Evolutionary conservation across 2,329 filamentous ascomycete species (phyloP).

Genomic region (Sporothrix luriei): DNA sequence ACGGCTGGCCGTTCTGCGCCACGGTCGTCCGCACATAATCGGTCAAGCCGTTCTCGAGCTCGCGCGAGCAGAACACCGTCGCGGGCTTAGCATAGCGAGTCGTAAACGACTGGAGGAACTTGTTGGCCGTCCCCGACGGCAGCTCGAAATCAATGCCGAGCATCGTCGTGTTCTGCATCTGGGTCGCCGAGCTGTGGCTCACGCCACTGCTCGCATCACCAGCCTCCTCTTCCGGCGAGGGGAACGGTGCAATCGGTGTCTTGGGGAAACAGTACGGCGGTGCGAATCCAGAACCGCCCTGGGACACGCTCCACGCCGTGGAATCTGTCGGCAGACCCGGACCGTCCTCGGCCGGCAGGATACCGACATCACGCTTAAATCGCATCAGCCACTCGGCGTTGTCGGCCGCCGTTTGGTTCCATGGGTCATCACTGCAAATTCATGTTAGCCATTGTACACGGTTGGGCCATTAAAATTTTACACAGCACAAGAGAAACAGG

Average conservation of each 20-base stretch:
- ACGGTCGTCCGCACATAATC: constrained; percentile 50
- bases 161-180: constrained; percentile 37
- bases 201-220: constrained; percentile 45
- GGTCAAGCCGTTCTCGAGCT: constrained; percentile 58
- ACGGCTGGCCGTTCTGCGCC: constrained; percentile 44
- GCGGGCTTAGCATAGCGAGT: constrained; percentile 52
- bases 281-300: constrained; percentile 58
- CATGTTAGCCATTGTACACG: background rate
- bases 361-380: constrained; percentile 62
- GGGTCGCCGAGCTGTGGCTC: constrained; percentile 39
- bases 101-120: constrained; percentile 51
- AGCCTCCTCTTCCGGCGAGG: constrained; percentile 39
- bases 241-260: constrained; percentile 44
- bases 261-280: constrained; percentile 58
- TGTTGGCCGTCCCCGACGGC: constrained; percentile 51
- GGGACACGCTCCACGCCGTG: constrained; percentile 51
- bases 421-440: constrained; percentile 58
- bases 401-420: constrained; percentile 66
- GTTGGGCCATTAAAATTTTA: background rate
- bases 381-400: constrained; percentile 65
- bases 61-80: constrained; percentile 59
- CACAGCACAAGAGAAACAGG: background rate
- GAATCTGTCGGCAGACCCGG: constrained; percentile 51
- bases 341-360: constrained; percentile 52
- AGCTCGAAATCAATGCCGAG: constrained; percentile 45